Base-by-base conservation (phyloP, 768 basidiomycete genomes). In the Tylopilus sp. region DNA sequence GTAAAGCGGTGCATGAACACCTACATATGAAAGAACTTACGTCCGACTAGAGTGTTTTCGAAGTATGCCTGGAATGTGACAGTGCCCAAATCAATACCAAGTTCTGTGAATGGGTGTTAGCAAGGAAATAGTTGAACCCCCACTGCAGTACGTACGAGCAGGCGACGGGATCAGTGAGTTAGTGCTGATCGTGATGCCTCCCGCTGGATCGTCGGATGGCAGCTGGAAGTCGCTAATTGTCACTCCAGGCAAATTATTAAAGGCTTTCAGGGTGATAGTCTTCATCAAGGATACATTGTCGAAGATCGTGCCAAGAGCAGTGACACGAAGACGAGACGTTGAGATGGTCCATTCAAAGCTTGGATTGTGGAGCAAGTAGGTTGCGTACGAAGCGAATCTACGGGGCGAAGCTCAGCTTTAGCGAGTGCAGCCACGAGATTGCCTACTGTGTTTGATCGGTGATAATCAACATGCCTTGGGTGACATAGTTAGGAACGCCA, bases 281-380 rank as follows among this genome's bases (percentile, higher is more conserved):
- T 88, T 88, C 42, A 72, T 76, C 31, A 89, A 73, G 0, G 74
- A 70, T 25, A 88, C 78, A 50, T 78, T 76, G 53, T 86, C 82
- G 56, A 88, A 88, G 55, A 82, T 78, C 11, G 83, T 85, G 15
- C 82, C 83, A 2, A 88, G 75, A 5, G 87, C 85, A 3, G 73
- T 77, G 15, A 89, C 66, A 26, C 82, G 79, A 43, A 88, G 78
- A 38, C 72, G 78, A n/a, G 74, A 53, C 0, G 86, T 85, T 6
- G 83, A 83, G 42, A 88, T 82, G 2, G 79, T 83, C 86, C 86
- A 88, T 5, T 77, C 75, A 57, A 89, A 88, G 50, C 71, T 74
- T 18, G 76, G 74, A 44, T 79, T 81, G 57, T 87, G 86, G 35
- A 88, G 70, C 55, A 88, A 62, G 65, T 76, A 82, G 1, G 78